Conservation (phyloP, 2,329 filamentous ascomycete species). For the Lachnellula hyalina region DNA sequence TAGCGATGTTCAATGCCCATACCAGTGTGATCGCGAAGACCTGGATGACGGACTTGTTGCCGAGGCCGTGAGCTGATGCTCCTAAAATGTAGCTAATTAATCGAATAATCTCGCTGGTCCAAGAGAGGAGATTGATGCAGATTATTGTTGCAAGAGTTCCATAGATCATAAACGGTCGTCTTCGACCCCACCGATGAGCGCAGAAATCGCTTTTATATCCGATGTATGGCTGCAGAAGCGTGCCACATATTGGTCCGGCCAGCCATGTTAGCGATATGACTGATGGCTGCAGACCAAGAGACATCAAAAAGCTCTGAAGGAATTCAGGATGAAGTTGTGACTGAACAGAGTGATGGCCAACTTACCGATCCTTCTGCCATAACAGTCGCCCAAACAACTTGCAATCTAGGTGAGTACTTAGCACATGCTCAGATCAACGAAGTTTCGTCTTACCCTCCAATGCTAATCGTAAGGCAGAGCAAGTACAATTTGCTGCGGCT, state of each 20-base stretch:
- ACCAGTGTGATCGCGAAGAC: constrained; percentile 22
- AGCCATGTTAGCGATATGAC: constrained; percentile 49
- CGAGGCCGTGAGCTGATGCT: not conserved
- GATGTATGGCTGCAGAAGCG: constrained; percentile 48
- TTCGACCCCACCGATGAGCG: constrained; percentile 38
- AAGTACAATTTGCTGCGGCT: not conserved
- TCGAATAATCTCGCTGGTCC: constrained; percentile 39
- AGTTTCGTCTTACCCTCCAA: not conserved
- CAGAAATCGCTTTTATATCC: constrained; percentile 47
- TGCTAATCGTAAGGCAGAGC: not conserved
- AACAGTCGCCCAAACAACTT: constrained; percentile 6
- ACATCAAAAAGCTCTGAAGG: constrained; percentile 32
- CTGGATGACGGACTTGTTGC: not conserved
- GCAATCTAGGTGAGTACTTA: not conserved
- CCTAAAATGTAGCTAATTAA: not conserved
- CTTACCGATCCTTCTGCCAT: constrained; percentile 7
- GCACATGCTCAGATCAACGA: no score
- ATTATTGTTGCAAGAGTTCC: constrained; percentile 44
- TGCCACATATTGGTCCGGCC: constrained; percentile 48
- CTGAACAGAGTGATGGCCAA: not conserved
- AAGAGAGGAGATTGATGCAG: constrained; percentile 44
- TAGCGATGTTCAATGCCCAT: constrained; percentile 28
- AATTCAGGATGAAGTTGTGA: not conserved
- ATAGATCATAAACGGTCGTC: constrained; percentile 46
- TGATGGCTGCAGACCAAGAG: constrained; percentile 47